phyloP scores from a whole-genome alignment of 2,329 filamentous ascomycete species.

The Boeremia exigua region DNA sequence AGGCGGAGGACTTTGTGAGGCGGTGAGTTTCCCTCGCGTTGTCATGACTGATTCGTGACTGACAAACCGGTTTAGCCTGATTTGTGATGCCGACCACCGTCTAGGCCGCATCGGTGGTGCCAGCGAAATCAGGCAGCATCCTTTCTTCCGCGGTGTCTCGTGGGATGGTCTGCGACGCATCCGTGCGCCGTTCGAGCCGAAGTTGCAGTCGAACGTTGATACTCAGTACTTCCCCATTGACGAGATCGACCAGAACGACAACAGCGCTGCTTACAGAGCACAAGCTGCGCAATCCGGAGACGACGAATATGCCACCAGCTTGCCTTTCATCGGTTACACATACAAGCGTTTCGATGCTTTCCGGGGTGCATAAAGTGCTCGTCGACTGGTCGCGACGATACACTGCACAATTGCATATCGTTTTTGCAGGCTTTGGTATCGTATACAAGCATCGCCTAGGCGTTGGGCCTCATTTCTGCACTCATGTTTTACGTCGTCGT shows the following conservation, averaged over 20 bases:
- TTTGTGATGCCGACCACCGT: constrained; percentile 92
- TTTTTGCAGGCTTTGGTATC: constrained; percentile 17
- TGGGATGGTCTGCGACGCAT: constrained; percentile 93
- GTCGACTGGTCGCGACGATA: constrained; percentile 14
- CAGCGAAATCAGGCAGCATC: constrained; percentile 89
- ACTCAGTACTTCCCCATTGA: constrained; percentile 99
- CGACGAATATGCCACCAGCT: constrained; percentile 87
- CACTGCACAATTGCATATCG: constrained; percentile 14
- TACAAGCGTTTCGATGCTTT: constrained; percentile 93
- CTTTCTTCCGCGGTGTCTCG: constrained; percentile 96
- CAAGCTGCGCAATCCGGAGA: constrained; percentile 74
- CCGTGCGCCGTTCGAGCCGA: constrained; percentile 93
- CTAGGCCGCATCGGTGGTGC: constrained; percentile 83
- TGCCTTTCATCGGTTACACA: constrained; percentile 95
- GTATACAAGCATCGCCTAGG: constrained; percentile 26
- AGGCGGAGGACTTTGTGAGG: constrained; percentile 91
- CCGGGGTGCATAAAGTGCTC: constrained; percentile 46
- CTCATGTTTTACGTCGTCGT: constrained; percentile 3
- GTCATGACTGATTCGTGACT: constrained; percentile 23
- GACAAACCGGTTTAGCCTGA: constrained; percentile 65
- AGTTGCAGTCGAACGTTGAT: constrained; percentile 89
- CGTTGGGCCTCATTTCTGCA: constrained; percentile 15
- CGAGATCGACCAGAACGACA: constrained; percentile 97
- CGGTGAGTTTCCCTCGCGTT: constrained; percentile 64
- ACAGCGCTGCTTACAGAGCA: constrained; percentile 82